Evolutionary conservation across 257 asterid species (phyloP), one percentile per base, ranked within the genome.

Genomic region (Echium plantagineum): DNA sequence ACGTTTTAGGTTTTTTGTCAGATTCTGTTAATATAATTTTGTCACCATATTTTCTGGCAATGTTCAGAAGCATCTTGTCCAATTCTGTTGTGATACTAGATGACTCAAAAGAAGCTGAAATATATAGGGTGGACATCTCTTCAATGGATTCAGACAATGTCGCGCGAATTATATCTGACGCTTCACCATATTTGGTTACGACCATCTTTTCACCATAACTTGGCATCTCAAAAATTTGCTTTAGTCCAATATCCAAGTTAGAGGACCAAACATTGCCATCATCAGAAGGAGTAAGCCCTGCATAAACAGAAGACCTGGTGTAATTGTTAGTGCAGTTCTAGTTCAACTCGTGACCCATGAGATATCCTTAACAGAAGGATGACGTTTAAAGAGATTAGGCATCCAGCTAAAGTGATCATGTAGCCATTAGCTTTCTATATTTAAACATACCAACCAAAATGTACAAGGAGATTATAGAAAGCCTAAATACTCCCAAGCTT

Each of bases 21-120:
- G 94, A 69, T 63, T 85, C 95, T 72, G 76, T 83, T 53, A 88
- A 68, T 73, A 75, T 66, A 63, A 88, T 73, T 77, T 66, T 91
- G 58, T 91, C 97, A 60, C 94, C 84, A 62, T 88, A 74, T 65
- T 84, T 82, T 73, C 70, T 69, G 63, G 74, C 66, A 55, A 85
- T 80, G 76, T 74, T 74, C 68, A 54, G 58, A 66, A 85, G 81
- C 61, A 69, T 59, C 32, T 49, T 56, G 64, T 81, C 85, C 63
- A 81, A 67, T 57, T 60, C 72, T 54, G 77, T 63, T 18, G 62
- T 64, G 59, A 51, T 66, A 59, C 63, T 61, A 58, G 15, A 52
- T 22, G 75, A 57, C 42, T 68, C 61, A 35, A 52, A 57, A 48
- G 78, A 71, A 67, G 56, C 78, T 26, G 63, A 78, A 69, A 67